These are phyloP conservation scores for Globisporangium polare DNA, from an alignment of 352 stramenopile genomes.

Conservation along the genomic window DNA sequence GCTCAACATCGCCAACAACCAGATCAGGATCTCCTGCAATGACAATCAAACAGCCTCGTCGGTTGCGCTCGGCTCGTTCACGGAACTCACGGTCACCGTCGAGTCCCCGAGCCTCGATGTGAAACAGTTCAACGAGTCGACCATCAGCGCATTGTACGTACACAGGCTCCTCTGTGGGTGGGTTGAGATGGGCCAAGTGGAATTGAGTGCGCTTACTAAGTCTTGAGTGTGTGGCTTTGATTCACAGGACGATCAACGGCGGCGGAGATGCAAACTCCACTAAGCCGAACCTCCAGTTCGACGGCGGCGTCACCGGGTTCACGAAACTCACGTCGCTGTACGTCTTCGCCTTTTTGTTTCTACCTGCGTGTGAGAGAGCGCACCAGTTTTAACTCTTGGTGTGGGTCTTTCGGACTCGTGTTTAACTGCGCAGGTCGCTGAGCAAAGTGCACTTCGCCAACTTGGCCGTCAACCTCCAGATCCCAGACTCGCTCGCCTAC, in stretches of 20 bases:
- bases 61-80: not conserved
- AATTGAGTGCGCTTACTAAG: not conserved
- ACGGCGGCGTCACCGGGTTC: constrained; percentile 7
- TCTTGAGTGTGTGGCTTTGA: not conserved
- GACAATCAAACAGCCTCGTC: not conserved
- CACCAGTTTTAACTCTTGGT: too few species aligned
- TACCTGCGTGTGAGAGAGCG: too few species aligned
- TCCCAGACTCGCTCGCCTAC: constrained; percentile 1
- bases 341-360: not conserved
- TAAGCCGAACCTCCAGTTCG: not conserved
- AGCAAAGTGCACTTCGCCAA: not conserved
- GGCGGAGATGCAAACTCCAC: not conserved
- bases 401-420: too few species aligned
- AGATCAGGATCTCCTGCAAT: constrained; percentile 7
- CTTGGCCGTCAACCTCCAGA: not conserved
- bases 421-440: not conserved
- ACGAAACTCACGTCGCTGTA: constrained; percentile 12
- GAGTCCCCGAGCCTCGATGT: constrained; percentile 1
- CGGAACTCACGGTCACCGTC: constrained; percentile 10
- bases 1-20: not conserved
- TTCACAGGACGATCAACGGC: not conserved
- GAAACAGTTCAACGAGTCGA: not conserved
- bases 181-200: not conserved
- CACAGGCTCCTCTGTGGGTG: not conserved
- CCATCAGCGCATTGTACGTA: constrained; percentile 8